Evolutionary conservation across 78 protist species (phyloP).

Genomic region (Dictyostelium citrinum): DNA sequence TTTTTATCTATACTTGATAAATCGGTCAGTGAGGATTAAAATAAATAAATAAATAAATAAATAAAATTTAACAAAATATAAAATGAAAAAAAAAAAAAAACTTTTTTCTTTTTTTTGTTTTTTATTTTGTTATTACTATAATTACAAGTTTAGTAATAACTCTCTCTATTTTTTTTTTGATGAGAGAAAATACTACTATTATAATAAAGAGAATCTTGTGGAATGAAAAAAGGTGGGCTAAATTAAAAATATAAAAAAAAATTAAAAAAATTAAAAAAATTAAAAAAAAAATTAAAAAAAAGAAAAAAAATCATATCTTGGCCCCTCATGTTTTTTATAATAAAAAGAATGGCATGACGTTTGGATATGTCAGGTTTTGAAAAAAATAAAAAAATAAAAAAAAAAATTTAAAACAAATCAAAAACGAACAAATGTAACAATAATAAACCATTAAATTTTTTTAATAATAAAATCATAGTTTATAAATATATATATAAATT

Average conservation of each 20-base stretch:
- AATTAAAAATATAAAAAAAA: background rate
- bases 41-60: background rate
- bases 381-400: too few species aligned
- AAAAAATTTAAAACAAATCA: too few species aligned
- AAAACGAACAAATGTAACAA: too few species aligned
- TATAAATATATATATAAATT: too few species aligned
- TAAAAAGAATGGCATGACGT: background rate
- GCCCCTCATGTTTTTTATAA: background rate
- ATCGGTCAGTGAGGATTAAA: background rate
- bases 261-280: background rate
- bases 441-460: too few species aligned
- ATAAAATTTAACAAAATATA: too few species aligned
- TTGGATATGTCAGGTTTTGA: background rate
- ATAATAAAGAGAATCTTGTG: background rate
- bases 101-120: too few species aligned
- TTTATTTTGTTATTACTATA: background rate
- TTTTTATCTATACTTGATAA: background rate
- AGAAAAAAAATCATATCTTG: background rate
- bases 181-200: background rate
- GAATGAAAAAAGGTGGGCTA: background rate
- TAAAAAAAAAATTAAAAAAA: too few species aligned
- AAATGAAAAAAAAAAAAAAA: too few species aligned
- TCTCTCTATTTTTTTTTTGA: background rate
- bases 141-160: background rate
- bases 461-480: too few species aligned